Evolutionary conservation across 768 basidiomycete species (phyloP).

Genomic region (Calvatia gigantea): DNA sequence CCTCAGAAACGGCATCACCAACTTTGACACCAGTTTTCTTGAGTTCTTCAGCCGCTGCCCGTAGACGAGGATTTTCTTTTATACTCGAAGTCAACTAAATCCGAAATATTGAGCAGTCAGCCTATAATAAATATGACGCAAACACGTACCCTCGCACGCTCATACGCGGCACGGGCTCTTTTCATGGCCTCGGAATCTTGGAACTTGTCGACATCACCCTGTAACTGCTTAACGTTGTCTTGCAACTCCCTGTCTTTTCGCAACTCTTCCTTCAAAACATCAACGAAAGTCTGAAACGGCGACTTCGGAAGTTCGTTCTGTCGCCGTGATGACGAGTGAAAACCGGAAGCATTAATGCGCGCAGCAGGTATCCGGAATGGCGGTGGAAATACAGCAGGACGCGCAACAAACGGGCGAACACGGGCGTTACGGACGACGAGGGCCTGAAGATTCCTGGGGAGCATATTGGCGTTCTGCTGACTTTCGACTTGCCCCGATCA

Average conservation of each 20-base stretch:
- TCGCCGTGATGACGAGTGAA: constrained; percentile 65
- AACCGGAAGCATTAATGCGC: constrained; percentile 32
- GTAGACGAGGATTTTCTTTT: constrained; percentile 89
- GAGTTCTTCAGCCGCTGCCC: constrained; percentile 91
- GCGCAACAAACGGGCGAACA: constrained; percentile 18
- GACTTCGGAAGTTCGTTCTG: constrained; percentile 76
- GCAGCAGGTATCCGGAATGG: constrained; percentile 37
- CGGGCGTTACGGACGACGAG: constrained; percentile 33
- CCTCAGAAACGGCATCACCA: constrained; percentile 90
- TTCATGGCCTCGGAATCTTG: constrained; percentile 98
- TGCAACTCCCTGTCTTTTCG: constrained; percentile 92
- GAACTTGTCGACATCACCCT: constrained; percentile 95
- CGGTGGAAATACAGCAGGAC: constrained; percentile 25
- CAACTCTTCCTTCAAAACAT: constrained; percentile 89
- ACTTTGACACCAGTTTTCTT: constrained; percentile 87
- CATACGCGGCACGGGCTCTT: constrained; percentile 86
- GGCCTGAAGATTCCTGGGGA: constrained; percentile 42
- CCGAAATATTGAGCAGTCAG: neutral
- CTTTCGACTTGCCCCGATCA: constrained; percentile 12
- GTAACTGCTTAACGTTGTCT: constrained; percentile 95
- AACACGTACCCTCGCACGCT: constrained; percentile 82
- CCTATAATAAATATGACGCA: constrained; percentile 2
- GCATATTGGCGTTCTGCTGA: constrained; percentile 27
- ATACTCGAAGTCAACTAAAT: constrained; percentile 85
- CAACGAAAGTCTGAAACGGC: constrained; percentile 95